Evolutionary conservation across 1,139 yeast genomes (phyloP).

Genomic region (Suhomyces ambrosiae): DNA sequence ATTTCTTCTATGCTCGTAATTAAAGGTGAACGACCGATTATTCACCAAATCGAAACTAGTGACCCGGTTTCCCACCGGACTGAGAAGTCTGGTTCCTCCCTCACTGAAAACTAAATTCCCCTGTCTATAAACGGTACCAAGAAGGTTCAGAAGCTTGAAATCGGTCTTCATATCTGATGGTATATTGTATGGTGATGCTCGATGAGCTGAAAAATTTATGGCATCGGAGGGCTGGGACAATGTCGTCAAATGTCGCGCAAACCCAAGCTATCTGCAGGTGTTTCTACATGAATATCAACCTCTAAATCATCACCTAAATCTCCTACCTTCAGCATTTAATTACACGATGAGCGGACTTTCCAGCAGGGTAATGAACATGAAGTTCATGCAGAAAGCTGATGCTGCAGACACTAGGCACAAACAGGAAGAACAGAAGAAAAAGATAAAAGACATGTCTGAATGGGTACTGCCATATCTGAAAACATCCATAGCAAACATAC

Average conservation of each 20-base stretch:
- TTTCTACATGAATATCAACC: no score
- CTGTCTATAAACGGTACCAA: constrained; percentile 92
- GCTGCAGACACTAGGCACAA: constrained; percentile 24
- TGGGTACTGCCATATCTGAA: constrained; percentile 54
- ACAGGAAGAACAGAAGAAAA: constrained; percentile 38
- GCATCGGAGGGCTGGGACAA: constrained; percentile 3
- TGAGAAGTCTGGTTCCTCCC: constrained; percentile 79
- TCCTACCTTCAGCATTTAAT: no score
- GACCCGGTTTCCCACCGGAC: constrained; percentile 95
- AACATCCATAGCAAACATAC: constrained; percentile 25
- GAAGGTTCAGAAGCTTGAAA: constrained; percentile 72
- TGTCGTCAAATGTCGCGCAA: constrained; percentile 4
- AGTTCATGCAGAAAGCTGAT: constrained; percentile 51
- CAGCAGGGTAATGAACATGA: constrained; percentile 73
- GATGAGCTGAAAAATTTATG: constrained; percentile 14
- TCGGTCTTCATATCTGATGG: constrained; percentile 43
- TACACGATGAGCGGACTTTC: constrained; percentile 54
- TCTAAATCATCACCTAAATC: no score
- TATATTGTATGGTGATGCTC: constrained; percentile 1
- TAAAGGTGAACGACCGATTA: constrained; percentile 85
- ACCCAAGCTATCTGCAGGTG: neutral
- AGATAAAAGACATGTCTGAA: constrained; percentile 57
- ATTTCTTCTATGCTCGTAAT: constrained; percentile 90
- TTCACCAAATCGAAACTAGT: constrained; percentile 83
- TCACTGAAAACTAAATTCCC: constrained; percentile 88